Percentiles rank a stretch among this genome's conserved stretches.
phyloP scores from a whole-genome alignment of 345 rosid genomes.

The Jatropha curcas region DNA sequence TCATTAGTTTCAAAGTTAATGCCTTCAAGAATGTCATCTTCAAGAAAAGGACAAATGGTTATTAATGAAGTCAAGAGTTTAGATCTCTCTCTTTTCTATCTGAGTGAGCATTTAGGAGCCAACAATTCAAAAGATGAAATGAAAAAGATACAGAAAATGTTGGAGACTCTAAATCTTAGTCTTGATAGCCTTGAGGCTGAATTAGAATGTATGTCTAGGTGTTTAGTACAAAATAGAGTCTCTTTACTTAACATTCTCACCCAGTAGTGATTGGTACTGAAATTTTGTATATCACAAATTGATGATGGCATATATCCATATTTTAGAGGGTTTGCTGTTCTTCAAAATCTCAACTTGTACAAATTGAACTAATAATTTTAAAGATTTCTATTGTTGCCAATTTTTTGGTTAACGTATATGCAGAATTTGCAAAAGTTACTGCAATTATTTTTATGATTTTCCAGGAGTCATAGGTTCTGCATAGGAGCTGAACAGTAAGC shows the following conservation, averaged over 20 bases:
- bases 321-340: slow-evolving; percentile 23
- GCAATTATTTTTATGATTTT: no score
- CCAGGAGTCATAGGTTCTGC: no score
- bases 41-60: slow-evolving; percentile 2
- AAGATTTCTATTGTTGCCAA: background rate
- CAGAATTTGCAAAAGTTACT: no score
- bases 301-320: slow-evolving; percentile 17
- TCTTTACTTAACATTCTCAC: slow-evolving; percentile 53
- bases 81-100: slow-evolving; percentile 31
- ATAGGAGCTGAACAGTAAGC: no score
- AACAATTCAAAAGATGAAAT: slow-evolving; percentile 16
- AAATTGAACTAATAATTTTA: no score
- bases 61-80: slow-evolving; percentile 41
- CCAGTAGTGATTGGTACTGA: background rate
- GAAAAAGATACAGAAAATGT: slow-evolving; percentile 22
- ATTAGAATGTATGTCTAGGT: slow-evolving; percentile 45
- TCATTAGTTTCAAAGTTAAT: slow-evolving; percentile 41
- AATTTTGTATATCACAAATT: background rate
- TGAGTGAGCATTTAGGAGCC: background rate
- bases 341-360: background rate
- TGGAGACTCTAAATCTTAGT: slow-evolving; percentile 33
- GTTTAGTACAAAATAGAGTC: slow-evolving; percentile 51
- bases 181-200: slow-evolving; percentile 49
- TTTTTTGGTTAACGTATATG: no score
- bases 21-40: slow-evolving; percentile 15